A percentile compares a stretch with the other conserved stretches of the same genome.
Evolutionary conservation across 139 green algal species (phyloP).

Genomic region (Volvox africanus): DNA sequence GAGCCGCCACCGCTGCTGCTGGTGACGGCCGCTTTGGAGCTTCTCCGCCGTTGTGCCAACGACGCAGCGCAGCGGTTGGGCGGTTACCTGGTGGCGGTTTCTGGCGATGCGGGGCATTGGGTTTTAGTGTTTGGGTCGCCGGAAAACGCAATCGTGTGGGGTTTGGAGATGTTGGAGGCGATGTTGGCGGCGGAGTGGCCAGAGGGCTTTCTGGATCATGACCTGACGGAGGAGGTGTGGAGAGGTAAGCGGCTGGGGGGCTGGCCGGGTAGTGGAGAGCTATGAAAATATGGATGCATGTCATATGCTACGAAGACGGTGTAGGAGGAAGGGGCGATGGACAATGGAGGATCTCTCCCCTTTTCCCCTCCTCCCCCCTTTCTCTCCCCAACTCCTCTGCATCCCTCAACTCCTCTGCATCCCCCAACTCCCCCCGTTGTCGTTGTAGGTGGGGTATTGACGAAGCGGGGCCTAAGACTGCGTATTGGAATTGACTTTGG

Average conservation of each 20-base stretch:
- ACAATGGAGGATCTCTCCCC: background rate
- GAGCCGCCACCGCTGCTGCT: too few species aligned
- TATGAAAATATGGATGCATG: background rate
- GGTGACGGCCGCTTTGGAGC: background rate
- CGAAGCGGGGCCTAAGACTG: constrained; percentile 27
- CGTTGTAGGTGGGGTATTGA: background rate
- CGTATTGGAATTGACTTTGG: constrained; percentile 33
- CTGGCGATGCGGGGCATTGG: constrained; percentile 26
- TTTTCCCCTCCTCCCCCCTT: background rate
- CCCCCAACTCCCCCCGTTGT: background rate
- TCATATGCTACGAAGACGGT: too few species aligned
- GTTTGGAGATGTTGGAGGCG: constrained; percentile 32
- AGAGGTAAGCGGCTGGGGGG: background rate
- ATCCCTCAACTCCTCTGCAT: too few species aligned
- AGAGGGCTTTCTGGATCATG: constrained; percentile 39
- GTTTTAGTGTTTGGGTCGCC: constrained; percentile 33
- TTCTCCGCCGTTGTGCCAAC: background rate
- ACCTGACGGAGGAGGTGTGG: constrained; percentile 43
- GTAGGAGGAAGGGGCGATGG: too few species aligned
- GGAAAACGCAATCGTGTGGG: constrained; percentile 12
- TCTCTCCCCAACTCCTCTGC: background rate
- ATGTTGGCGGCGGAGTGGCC: constrained; percentile 33
- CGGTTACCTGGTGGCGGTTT: constrained; percentile 28
- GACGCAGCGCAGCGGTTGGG: background rate
- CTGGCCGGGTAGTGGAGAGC: background rate